Base-by-base conservation (phyloP, 2,329 filamentous ascomycete genomes). In the Colletotrichum sp. region DNA sequence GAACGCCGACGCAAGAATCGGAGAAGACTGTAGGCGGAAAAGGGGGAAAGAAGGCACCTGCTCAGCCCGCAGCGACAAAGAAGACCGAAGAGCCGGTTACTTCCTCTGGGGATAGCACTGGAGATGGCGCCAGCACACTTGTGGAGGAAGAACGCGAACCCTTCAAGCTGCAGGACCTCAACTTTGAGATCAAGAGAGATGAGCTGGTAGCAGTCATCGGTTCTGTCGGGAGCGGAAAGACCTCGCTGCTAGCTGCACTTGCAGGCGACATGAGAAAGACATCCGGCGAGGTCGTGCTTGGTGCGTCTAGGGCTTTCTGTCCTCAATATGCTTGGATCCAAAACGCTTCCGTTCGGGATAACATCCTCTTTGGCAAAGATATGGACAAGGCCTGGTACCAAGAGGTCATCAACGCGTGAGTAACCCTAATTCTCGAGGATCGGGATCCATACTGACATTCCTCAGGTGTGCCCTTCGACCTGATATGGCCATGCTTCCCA, bases 321-420 rank as follows among this genome's bases (percentile, higher is more conserved):
- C 96, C 96, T 0, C 96, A 99, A 82, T 98, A 98, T 81, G 95
- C 97, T 0, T 99, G 97, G 97, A 98, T 99, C 65, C 96, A 98
- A 82, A 98, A 98, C 81, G 90, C 95, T 0, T 95, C 94, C 1
- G 91, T 98, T 5, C 93, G 92, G 77, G 92, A 98, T 38, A 99
- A 99, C 80, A 98, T 99, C 75, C 85, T 95, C 1, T 98, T 98
- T 80, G 96, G 96, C 13, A 96, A 95, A 79, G 90, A 92, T 0
- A 91, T 94, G 85, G 89, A 98, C 68, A 89, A 89, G 73, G 86
- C 87, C 5, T 98, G 96, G 96, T 98, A 98, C 81, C 90, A 93
- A 60, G 86, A 94, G 67, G 96, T 98, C n/a, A 89, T 98, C 36
- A 91, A 94, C 82, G 95, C 95, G 86, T 88, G 87, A 89, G 82